Evolutionary conservation across 2,329 filamentous ascomycete species (phyloP), one percentile per base, ranked within the genome.

Genomic region (Curvularia lunata): DNA sequence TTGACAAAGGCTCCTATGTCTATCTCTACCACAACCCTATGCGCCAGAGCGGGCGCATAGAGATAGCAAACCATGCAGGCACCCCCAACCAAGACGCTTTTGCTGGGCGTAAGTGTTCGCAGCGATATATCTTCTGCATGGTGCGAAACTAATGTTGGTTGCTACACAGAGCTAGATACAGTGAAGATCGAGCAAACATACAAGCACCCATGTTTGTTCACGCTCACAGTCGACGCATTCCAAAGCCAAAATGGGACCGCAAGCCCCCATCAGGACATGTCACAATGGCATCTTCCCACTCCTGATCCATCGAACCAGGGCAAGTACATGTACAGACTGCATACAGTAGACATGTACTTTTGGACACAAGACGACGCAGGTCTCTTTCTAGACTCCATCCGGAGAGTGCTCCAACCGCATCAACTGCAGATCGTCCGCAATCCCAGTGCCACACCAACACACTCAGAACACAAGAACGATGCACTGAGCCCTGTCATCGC

Each of bases 51-150:
- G 88, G 88, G 62, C 88, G 90, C 65, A 80, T 93, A 63, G 91
- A 93, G 77, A 81, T 93, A 61, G 90, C 90, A 42, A 94, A 93
- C 69, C 82, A 88, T 66, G 85, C 89, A 8, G 90, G 90, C 52
- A 88, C 86, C 3, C 85, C 89, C 1, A 84, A 89, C n/a, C 90
- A 93, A 72, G 90, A 93, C 79, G 90, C 90, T 10, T 91, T 93
- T 72, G 85, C 87, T 65, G 91, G 91, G 71, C 86, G 89, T 91
- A 80, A 82, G 89, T 77, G 46, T 18, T 49, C 7, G 5, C 12
- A n/a, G 12, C 9, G 27, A 48, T 8, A 8, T 38, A 34, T 16
- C n/a, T 6, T 23, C 23, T 41, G 16, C 10, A 41, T 5, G 6
- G 43, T 19, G n/a, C 52, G 37, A 52, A 45, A 63, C 70, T 70